Percentiles rank a stretch among this genome's conserved stretches.
Evolutionary conservation across 495 filamentous ascomycete genomes (phyloP).

Genomic region (Massariosphaeria phaeospora): DNA sequence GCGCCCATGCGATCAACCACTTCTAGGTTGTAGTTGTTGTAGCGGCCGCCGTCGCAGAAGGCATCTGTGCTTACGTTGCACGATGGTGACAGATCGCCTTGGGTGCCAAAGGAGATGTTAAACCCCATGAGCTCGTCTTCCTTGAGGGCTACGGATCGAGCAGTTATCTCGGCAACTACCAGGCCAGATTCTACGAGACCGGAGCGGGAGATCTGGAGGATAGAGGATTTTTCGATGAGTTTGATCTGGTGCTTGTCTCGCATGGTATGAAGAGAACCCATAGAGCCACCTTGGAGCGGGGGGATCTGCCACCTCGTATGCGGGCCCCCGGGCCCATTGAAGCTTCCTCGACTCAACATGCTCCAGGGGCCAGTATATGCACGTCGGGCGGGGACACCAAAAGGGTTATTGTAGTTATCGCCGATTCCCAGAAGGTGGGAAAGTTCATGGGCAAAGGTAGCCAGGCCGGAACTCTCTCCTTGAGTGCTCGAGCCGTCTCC

Average conservation of each 20-base stretch:
- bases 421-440: conserved; percentile 44
- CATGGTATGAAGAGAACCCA: conserved; percentile 44
- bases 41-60: conserved; percentile 43
- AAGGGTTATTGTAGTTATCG: conserved; percentile 47
- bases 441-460: conserved; percentile 42
- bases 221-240: conserved; percentile 34
- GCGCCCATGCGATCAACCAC: conserved; percentile 45
- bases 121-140: conserved; percentile 38
- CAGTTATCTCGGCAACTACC: conserved; percentile 40
- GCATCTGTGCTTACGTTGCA: conserved; percentile 40
- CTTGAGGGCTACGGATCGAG: conserved; percentile 38
- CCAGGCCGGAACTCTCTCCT: conserved; percentile 45
- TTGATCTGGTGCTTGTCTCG: conserved; percentile 43
- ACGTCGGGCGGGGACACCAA: conserved; percentile 38
- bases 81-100: conserved; percentile 35
- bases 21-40: conserved; percentile 43
- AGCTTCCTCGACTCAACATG: conserved; percentile 42
- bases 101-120: conserved; percentile 32
- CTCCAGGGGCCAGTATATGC: conserved; percentile 43
- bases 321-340: conserved; percentile 46
- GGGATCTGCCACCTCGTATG: conserved; percentile 45
- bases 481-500: conserved; percentile 44
- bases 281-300: conserved; percentile 36
- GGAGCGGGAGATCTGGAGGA: conserved; percentile 38
- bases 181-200: conserved; percentile 40